Evolutionary conservation across 495 filamentous ascomycete genomes (phyloP), one percentile per base, ranked within the genome.

Genomic region (Hypoxylon fragiforme): DNA sequence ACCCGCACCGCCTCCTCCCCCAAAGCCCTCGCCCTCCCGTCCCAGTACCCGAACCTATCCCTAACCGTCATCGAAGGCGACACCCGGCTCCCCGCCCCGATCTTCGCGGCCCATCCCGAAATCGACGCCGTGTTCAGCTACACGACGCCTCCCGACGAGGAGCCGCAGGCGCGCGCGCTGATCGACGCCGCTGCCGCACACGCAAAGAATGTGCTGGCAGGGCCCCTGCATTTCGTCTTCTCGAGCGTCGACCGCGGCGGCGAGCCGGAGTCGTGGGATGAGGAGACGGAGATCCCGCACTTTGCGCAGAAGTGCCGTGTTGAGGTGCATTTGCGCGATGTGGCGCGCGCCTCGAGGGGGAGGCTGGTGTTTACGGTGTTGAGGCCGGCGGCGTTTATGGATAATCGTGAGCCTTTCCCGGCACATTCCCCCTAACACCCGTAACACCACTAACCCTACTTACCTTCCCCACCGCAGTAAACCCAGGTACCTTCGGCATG

Each of bases 211-310:
- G 77, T 82, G 44, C 1, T 5, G 71, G 9, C 4, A 4, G 22
- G 19, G 15, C 31, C 22, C 12, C 22, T 74, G 35, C 76, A 81
- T 62, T 84, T 89, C 65, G 80, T 89, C 13, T 87, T 87, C 68
- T 75, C 71, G 16, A 85, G 81, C 24, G 85, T 88, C 8, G 87
- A 89, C 55, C 83, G 85, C 14, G 84, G 84, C 42, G 85, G 84
- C 37, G 75, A 82, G 20, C 67, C 68, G 1, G 58, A 55, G 47
- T 81, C 76, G 43, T 77, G 75, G 60, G 57, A 71, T 12, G 84
- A 79, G 52, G 77, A 81, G 7, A 88, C 87, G 1, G 54, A 73
- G 1, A 68, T 88, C 40, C 78, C 79, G 34, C 85, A 89, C 63
- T 90, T 88, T 66, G 61, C 70, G 41, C 67, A 59, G 66, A 90